These are phyloP conservation scores for Euphorbia tirucalli DNA, from an alignment of 345 rosid genomes.

Conservation along the genomic window DNA sequence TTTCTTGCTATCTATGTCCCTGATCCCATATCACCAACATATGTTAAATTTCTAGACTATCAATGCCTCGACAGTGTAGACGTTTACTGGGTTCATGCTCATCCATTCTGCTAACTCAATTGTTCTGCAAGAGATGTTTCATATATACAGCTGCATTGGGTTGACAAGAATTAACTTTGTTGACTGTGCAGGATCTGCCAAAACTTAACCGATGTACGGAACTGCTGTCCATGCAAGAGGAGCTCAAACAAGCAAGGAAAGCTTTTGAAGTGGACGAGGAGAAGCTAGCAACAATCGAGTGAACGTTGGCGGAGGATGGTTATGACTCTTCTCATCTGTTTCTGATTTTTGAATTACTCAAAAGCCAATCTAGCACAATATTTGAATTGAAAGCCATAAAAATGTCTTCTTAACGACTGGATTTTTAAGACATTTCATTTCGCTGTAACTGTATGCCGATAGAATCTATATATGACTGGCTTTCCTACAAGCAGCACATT, in stretches of 20 bases:
- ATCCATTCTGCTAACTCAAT: not conserved
- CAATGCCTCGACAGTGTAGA: not conserved
- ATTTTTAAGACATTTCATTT: no score
- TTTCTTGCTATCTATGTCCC: no score
- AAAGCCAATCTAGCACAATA: no score
- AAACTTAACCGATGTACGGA: constrained; percentile 88
- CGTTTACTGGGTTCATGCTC: not conserved
- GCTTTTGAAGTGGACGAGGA: constrained; percentile 94
- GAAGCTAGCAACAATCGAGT: constrained; percentile 54
- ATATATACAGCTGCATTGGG: not conserved
- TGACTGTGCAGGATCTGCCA: constrained; percentile 61
- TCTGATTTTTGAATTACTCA: not conserved
- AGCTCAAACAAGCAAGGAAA: constrained; percentile 92
- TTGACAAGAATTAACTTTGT: not conserved
- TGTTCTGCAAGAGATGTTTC: not conserved
- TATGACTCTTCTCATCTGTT: no score
- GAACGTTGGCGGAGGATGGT: constrained; percentile 9
- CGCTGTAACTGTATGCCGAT: no score
- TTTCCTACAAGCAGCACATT: no score
- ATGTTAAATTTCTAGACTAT: not conserved
- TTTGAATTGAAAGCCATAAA: no score
- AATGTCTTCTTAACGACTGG: no score
- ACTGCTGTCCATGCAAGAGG: constrained; percentile 89
- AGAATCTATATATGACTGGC: no score
- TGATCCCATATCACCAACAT: not conserved